Percentiles rank a stretch among this genome's conserved stretches.
Conservation (phyloP, 2,329 filamentous ascomycete species). For the Scedosporium aurantiacum region DNA sequence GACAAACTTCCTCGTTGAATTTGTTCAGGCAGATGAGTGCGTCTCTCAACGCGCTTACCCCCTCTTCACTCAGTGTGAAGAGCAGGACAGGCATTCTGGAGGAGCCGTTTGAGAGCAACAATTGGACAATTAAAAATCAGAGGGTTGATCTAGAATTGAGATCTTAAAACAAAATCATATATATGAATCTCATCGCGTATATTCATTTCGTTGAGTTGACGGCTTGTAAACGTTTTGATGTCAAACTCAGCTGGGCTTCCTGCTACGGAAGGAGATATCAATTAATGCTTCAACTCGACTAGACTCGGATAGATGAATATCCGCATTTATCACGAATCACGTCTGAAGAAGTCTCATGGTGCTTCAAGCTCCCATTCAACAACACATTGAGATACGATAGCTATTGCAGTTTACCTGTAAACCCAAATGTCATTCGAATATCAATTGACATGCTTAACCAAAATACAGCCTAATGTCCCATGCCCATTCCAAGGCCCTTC, state of each 20-base stretch:
- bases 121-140: no score
- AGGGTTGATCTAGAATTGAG: no score
- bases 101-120: no score
- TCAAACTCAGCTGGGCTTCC: neutral
- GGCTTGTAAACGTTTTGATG: neutral
- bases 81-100: constrained; percentile 48
- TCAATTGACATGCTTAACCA: no score
- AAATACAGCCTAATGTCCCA: no score
- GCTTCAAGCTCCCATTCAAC: neutral
- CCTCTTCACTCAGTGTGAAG: constrained; percentile 65
- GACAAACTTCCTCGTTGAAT: constrained; percentile 68
- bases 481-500: no score
- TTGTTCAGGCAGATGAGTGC: constrained; percentile 63
- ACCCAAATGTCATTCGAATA: no score
- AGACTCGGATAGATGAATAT: neutral
- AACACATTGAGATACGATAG: neutral
- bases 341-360: neutral
- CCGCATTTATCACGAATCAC: neutral
- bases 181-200: no score
- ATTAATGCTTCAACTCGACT: neutral
- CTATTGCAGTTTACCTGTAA: no score
- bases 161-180: no score
- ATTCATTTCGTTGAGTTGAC: no score
- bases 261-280: neutral
- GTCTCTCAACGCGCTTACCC: constrained; percentile 60